phyloP scores from a whole-genome alignment of 345 rosid genomes.

The Zanthoxylum bungeanum region DNA sequence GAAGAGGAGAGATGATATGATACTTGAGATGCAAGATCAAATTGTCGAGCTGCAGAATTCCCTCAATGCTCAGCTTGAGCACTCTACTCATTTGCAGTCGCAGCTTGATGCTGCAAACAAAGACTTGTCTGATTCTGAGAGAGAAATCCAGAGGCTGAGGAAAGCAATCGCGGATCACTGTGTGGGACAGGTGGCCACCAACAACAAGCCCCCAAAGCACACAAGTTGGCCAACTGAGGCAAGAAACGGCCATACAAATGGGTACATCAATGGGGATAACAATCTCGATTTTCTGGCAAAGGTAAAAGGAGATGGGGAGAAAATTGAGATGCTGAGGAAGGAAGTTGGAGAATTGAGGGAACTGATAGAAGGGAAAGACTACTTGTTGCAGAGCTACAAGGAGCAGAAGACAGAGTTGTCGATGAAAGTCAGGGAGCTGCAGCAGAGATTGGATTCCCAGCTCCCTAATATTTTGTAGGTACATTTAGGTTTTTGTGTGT shows the following conservation, averaged over 20 bases:
- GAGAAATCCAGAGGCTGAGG: constrained; percentile 83
- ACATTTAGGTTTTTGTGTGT: constrained; percentile 60
- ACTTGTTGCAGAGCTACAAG: constrained; percentile 70
- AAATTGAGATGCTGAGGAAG: constrained; percentile 68
- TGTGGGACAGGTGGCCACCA: constrained; percentile 35
- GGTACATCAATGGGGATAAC: constrained; percentile 42
- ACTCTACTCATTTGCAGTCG: constrained; percentile 64
- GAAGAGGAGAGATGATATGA: constrained; percentile 90
- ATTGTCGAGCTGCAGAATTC: constrained; percentile 68
- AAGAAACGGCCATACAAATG: constrained; percentile 60
- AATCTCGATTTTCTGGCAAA: constrained; percentile 37
- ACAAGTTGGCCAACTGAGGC: constrained; percentile 46
- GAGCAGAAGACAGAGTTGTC: constrained; percentile 86
- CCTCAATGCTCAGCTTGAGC: constrained; percentile 54
- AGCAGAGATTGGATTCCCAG: constrained; percentile 79
- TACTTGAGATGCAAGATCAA: constrained; percentile 95
- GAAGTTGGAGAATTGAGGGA: constrained; percentile 88
- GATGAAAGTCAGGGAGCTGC: constrained; percentile 73
- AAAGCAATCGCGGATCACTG: constrained; percentile 89
- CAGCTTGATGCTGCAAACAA: constrained; percentile 73
- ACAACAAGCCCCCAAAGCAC: constrained; percentile 35
- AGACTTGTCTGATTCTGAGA: constrained; percentile 73
- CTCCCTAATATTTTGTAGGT: constrained; percentile 92
- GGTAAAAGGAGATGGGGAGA: constrained; percentile 50
- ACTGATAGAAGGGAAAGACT: constrained; percentile 89